Evolutionary conservation across 2,329 filamentous ascomycete species (phyloP).

Genomic region (Trichoderma brevicompactum): DNA sequence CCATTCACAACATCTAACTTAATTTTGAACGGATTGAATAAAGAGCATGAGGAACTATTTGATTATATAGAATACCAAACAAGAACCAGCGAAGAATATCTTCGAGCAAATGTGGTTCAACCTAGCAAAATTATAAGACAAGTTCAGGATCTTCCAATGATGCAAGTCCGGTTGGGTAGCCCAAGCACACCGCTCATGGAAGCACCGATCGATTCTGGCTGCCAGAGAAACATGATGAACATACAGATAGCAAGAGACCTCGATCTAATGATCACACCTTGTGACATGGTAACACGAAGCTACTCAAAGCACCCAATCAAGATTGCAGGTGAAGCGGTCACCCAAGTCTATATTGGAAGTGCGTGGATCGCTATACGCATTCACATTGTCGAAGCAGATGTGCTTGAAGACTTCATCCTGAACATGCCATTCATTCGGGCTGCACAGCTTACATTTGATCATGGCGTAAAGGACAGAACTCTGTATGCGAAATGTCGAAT

Average conservation of each 20-base stretch:
- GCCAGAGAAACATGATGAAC: neutral
- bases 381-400: neutral
- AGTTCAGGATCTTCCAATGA: neutral
- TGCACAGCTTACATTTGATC: neutral
- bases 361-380: neutral
- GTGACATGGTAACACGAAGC: neutral
- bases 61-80: too few relatives aligned
- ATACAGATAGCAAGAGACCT: too few relatives aligned
- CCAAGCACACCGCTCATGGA: neutral
- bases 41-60: too few relatives aligned
- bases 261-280: too few relatives aligned
- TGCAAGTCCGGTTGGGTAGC: neutral
- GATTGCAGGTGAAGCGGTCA: neutral
- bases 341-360: neutral
- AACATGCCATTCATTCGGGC: neutral
- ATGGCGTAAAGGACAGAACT: neutral
- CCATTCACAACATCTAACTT: too few relatives aligned
- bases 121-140: neutral
- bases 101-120: too few relatives aligned
- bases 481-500: neutral
- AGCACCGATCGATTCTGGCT: neutral
- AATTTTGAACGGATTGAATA: too few relatives aligned
- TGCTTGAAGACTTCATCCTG: neutral
- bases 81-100: too few relatives aligned
- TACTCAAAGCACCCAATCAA: too few relatives aligned